Base-by-base conservation (phyloP, 2,329 filamentous ascomycete species). In the Chlorencoelia australis region DNA sequence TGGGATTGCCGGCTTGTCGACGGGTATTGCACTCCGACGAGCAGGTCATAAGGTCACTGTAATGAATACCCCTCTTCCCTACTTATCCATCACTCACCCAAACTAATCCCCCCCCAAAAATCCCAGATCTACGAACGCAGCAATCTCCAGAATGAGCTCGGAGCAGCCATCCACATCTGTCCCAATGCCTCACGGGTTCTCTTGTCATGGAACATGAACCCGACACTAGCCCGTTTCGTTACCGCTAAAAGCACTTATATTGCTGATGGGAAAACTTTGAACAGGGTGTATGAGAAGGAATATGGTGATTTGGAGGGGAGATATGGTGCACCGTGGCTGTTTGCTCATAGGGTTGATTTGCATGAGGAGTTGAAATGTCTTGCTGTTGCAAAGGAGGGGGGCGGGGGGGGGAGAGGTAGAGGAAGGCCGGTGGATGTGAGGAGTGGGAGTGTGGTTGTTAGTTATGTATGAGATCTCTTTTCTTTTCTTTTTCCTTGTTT, bases 151-250 rank as follows among this genome's bases (percentile, higher is more conserved):
- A n/a, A n/a, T n/a, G n/a, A n/a, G n/a, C n/a, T n/a, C n/a, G n/a
- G n/a, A n/a, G n/a, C n/a, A n/a, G n/a, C n/a, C n/a, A n/a, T n/a
- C n/a, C n/a, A 79, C 44, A 52, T 80, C 5, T 66, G 69, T 0
- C 73, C 76, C 0, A 82, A 81, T 46, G 62, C 66, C 4, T 75
- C 77, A 48, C 70, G 72, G 0, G 55, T 79, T 2, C 57, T 81
- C 5, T 53, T 58, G 3, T 55, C 62, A 25, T 56, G 69, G 37
- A 66, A 66, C 0, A 46, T 71, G 2, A 55, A 58, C 39, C 57
- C 62, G 0, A 57, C 61, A 36, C 50, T 50, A 0, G 59, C 59
- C 18, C 62, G 63, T 3, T 60, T 65, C 10, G 41, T 51, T 46
- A 27, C 36, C 30, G 30, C 34, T 29, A 42, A 26, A 37, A n/a